Base-by-base conservation (phyloP, 2,329 filamentous ascomycete genomes). In the Paracoccidioides lutzii region DNA sequence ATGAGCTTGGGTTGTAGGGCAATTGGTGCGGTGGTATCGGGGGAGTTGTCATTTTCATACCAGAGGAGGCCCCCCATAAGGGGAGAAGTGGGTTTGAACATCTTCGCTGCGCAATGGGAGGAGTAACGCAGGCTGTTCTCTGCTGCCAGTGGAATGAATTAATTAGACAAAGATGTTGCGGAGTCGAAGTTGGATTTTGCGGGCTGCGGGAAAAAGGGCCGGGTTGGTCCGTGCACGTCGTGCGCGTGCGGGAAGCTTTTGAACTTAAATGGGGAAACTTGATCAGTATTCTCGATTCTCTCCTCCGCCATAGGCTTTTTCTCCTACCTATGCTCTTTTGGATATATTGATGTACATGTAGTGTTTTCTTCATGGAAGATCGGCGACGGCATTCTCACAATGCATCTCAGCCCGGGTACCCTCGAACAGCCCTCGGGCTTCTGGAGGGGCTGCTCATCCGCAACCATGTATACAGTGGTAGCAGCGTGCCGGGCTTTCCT, bases 31-130 rank as follows among this genome's bases (percentile, higher is more conserved):
- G 42, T 7, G 43, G 35, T 33, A 38, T 49, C 7, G 50, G 10
- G 10, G 15, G 32, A 38, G n/a, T 38, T 12, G 30, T 62, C 1
- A 22, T 22, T 22, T 22, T 22, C 73, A 49, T 78, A 89, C 85
- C 90, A 95, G 64, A 95, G 78, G 55, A 95, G 83, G 72, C 90
- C 90, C 60, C 87, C 81, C 55, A 82, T 84, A 30, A 95, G 77
- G 57, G 87, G 77, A 61, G 83, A 86, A 46, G 88, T 90, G 64
- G 86, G 78, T 75, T 85, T 87, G 76, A 95, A 91, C 90, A 95
- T 95, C 60, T 63, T 79, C 62, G 67, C 55, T 50, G 51, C 56
- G 55, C 58, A 56, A 50, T 44, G 56, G 43, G 59, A 53, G 58
- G 7, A 28, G 22, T 33, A 38, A 43, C 28, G 14, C 50, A 33